A percentile compares a stretch with the other conserved stretches of the same genome.
Evolutionary conservation across 1,284 basidiomycete species (phyloP).

Genomic region (Tilletia walkeri): DNA sequence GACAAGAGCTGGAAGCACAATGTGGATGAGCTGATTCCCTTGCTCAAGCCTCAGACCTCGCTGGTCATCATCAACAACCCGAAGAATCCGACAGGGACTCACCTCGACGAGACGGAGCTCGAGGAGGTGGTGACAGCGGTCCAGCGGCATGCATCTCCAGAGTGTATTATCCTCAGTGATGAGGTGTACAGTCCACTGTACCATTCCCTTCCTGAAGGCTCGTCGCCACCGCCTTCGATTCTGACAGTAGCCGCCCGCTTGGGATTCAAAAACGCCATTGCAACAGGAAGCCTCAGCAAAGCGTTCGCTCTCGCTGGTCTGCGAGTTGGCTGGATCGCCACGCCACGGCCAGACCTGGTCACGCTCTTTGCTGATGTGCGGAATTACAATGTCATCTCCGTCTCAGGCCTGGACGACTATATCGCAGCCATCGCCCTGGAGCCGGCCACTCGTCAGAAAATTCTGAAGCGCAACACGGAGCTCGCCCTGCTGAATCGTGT

Average conservation of each 20-base stretch:
- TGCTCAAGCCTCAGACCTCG: conserved; percentile 15
- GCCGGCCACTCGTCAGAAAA: background rate
- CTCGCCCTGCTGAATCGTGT: conserved; percentile 17
- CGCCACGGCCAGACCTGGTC: conserved; percentile 9
- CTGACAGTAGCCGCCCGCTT: conserved; percentile 9
- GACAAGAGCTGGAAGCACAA: conserved; percentile 18
- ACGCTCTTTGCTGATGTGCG: conserved; percentile 11
- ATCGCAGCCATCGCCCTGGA: conserved; percentile 19
- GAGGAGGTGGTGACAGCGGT: background rate
- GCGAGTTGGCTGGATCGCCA: conserved; percentile 23
- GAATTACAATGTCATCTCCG: conserved; percentile 22
- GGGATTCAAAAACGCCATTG: conserved; percentile 18
- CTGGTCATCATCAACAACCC: conserved; percentile 24
- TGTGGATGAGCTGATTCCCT: conserved; percentile 10
- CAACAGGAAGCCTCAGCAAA: conserved; percentile 21
- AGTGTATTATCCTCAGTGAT: conserved; percentile 20
- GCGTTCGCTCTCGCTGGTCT: conserved; percentile 21
- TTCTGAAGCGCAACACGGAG: conserved; percentile 17
- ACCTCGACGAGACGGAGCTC: conserved; percentile 7
- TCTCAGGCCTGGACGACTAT: conserved; percentile 21
- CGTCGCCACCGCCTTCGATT: conserved; percentile 13
- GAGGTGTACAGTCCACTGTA: conserved; percentile 22
- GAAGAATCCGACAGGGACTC: conserved; percentile 21
- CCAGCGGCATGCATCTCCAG: conserved; percentile 11
- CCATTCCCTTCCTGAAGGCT: conserved; percentile 15